phyloP scores from a whole-genome alignment of 176 grass and related monocot species.

The Lolium rigidum region DNA sequence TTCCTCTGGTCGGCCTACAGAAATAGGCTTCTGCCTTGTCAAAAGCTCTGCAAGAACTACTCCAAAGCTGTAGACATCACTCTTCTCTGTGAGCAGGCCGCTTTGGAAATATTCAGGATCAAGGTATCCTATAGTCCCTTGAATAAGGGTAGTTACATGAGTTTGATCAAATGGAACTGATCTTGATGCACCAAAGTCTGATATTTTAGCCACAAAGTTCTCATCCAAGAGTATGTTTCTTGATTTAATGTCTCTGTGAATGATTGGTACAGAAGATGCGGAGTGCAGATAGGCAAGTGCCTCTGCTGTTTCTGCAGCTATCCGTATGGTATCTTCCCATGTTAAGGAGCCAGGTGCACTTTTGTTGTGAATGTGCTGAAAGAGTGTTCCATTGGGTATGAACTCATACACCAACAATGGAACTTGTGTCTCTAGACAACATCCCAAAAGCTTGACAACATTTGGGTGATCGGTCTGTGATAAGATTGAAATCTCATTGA shows the following conservation, averaged over 20 bases:
- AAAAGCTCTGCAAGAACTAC: slow-evolving; percentile 65
- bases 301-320: slow-evolving; percentile 48
- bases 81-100: slow-evolving; percentile 50
- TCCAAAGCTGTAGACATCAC: slow-evolving; percentile 69
- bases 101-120: slow-evolving; percentile 68
- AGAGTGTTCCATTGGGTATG: slow-evolving; percentile 69
- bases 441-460: slow-evolving; percentile 66
- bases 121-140: slow-evolving; percentile 62
- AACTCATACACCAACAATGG: slow-evolving; percentile 65
- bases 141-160: slow-evolving; percentile 67
- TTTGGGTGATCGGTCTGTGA: slow-evolving; percentile 45
- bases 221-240: slow-evolving; percentile 61
- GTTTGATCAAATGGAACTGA: slow-evolving; percentile 60
- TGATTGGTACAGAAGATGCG: slow-evolving; percentile 43
- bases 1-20: slow-evolving; percentile 38
- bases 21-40: slow-evolving; percentile 56
- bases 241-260: slow-evolving; percentile 70
- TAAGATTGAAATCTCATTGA: slow-evolving; percentile 19
- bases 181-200: slow-evolving; percentile 66
- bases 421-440: slow-evolving; percentile 56
- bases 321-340: slow-evolving; percentile 53
- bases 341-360: slow-evolving; percentile 15
- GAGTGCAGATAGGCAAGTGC: slow-evolving; percentile 59
- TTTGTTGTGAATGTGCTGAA: no score
- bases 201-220: slow-evolving; percentile 57